phyloP scores from a whole-genome alignment of 2,329 filamentous ascomycete species.

The Iodosphaeria phyllophila region DNA sequence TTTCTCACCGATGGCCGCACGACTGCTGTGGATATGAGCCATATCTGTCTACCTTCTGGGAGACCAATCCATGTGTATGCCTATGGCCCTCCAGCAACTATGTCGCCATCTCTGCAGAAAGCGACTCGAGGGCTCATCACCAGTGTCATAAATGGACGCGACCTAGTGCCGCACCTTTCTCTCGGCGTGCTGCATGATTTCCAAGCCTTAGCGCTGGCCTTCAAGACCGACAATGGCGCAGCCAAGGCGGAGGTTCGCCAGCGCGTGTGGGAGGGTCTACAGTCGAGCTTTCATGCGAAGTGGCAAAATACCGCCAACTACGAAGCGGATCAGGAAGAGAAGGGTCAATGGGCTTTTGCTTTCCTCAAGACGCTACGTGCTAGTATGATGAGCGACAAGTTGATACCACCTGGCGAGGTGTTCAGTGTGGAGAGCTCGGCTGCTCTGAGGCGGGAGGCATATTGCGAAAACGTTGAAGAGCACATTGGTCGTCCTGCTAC shows the following conservation, averaged over 20 bases:
- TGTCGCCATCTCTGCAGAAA: slow-evolving; percentile 50
- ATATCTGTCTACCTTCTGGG: slow-evolving; percentile 40
- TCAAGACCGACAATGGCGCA: slow-evolving; percentile 51
- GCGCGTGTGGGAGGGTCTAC: slow-evolving; percentile 46
- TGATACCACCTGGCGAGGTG: slow-evolving; percentile 60
- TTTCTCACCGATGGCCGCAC: slow-evolving; percentile 14
- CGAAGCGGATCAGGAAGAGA: too few species aligned
- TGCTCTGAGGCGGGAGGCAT: slow-evolving; percentile 49
- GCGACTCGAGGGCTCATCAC: slow-evolving; percentile 60
- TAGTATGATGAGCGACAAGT: slow-evolving; percentile 49
- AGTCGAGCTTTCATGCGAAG: slow-evolving; percentile 39
- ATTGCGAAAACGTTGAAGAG: slow-evolving; percentile 25
- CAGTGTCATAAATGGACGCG: slow-evolving; percentile 52
- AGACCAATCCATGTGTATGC: slow-evolving; percentile 64
- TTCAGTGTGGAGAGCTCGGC: slow-evolving; percentile 52
- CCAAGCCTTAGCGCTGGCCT: slow-evolving; percentile 51
- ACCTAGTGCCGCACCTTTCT: slow-evolving; percentile 56
- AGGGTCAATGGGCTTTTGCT: slow-evolving; percentile 52
- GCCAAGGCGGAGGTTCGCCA: slow-evolving; percentile 48
- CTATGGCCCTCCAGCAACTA: slow-evolving; percentile 55
- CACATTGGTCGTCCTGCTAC: slow-evolving; percentile 46
- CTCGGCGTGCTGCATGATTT: slow-evolving; percentile 59
- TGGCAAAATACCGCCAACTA: slow-evolving; percentile 35
- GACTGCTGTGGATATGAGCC: slow-evolving; percentile 5
- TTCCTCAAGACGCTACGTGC: slow-evolving; percentile 46